Base-by-base conservation (phyloP, 2,329 filamentous ascomycete genomes). In the Pseudomassariella vexata region DNA sequence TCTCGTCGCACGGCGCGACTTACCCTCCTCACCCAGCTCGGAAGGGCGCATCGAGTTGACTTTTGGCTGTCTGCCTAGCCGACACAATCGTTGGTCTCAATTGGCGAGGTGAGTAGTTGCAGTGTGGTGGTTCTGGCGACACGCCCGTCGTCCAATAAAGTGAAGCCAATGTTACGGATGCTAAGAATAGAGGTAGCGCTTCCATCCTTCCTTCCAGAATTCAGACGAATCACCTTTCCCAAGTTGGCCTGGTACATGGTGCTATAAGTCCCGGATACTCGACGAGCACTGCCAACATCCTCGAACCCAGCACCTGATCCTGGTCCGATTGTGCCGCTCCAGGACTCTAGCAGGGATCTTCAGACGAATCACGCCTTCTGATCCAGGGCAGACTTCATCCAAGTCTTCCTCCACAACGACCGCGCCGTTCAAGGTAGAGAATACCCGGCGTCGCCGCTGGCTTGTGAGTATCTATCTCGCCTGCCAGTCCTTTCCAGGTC, bases 151-250 rank as follows among this genome's bases (percentile, higher is more conserved):
- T 15, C 32, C 24, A 34, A 34, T 34, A 18, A 34, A n/a, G n/a
- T 17, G 17, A 19, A 30, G 15, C 14, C 31, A 38, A 34, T 28
- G 15, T 26, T 12, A 26, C 17, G 19, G 20, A 21, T 34, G 31
- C 35, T 38, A 38, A 38, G 30, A 38, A 38, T 38, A 38, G 35
- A 26, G 29, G 31, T 29, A 38, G 35, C 35, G 35, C 35, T 34
- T 23, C 19, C 10, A 26, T 8, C 28, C 28, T 14, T 18, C 23
- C 19, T 29, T 18, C 15, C 15, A 22, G 20, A 24, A 6, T 26
- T 8, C 30, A 18, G 12, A 21, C 30, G 10, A 33, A 33, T 33
- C 30, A 33, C 11, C 14, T 10, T 18, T 16, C 15, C 18, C 23
- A 12, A 11, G n/a, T 16, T 18, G 23, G 28, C 28, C 22, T 16